Base-by-base conservation (phyloP, 2,329 filamentous ascomycete genomes). In the Falciphora oryzae region DNA sequence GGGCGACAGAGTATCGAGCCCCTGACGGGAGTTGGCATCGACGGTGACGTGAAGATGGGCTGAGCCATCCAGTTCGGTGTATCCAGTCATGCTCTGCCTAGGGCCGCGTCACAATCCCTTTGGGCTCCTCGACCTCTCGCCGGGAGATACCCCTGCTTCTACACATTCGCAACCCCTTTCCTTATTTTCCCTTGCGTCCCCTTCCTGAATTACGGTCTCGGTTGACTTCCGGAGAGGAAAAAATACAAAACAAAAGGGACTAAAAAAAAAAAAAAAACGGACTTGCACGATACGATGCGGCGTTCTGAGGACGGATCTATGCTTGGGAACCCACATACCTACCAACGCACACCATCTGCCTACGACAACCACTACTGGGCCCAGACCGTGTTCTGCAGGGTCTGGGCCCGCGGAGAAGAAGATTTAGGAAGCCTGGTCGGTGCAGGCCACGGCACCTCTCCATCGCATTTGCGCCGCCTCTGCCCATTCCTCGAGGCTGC, bases 1-100 rank as follows among this genome's bases (percentile, higher is more conserved):
- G 29, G 35, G n/a, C 50, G 53, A 22, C 38, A 53, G 35, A 53
- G 35, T 25, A 44, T 63, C 14, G 62, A 63, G 57, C 62, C 62
- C 4, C 62, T 63, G 18, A 63, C 62, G 32, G 57, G 57, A 16
- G 57, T 63, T 59, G 62, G 57, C 56, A 57, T 63, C 32, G 62
- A 63, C 25, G 64, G 63, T 6, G 67, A 68, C 57, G 62, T 66
- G 50, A 68, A 68, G 64, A 68, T 68, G 67, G 66, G 62, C 18
- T 62, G 50, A 53, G 22, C 44, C 8, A 5, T 32, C 10, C 44
- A n/a, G 44, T 53, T 22, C 8, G 4, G 6, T 18, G 16, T 14
- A 22, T 44, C 22, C 5, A 14, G 18, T 8, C 16, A 44, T 22
- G 16, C 38, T 22, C 38, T 16, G 18, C 38, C 38, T 14, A 16